Base-by-base conservation (phyloP, 2,329 filamentous ascomycete genomes). In the Xylaria polymorpha region DNA sequence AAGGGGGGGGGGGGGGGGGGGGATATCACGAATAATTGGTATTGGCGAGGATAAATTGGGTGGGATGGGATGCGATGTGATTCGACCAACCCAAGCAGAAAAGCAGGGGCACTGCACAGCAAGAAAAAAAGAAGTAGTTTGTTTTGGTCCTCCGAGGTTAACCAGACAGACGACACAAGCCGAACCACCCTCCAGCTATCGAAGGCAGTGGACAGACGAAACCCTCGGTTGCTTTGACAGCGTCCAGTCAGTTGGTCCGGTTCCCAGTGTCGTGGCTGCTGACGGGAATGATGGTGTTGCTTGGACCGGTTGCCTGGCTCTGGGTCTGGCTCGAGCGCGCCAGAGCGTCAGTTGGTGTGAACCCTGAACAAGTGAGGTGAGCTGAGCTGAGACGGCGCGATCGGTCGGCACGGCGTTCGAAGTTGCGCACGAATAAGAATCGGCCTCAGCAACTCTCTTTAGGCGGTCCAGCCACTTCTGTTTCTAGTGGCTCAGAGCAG, bases 371-470 rank as follows among this genome's bases (percentile, higher is more conserved):
- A 43, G 29, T 48, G 59, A 57, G 50, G 29, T 48, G 59, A 57
- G 50, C 51, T 44, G 50, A 65, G 57, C 20, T 57, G 35, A 29
- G 25, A 29, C 25, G 48, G 25, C 48, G 25, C 46, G 41, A 50
- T 63, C 22, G 61, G 46, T 63, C 56, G 32, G 25, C 35, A 41
- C 37, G 61, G 18, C 32, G 53, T 35, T 32, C 20, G 39, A 60
- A 15, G 20, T 12, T 64, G 64, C 64, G 64, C 61, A 50, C 64
- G 67, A 67, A 71, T 66, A 48, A 53, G 58, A 69, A 65, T 62
- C 25, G 41, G 29, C 22, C 29, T 56, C 20, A 29, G 22, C 22
- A 32, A 53, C 41, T 55, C n/a, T 51, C 50, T 53, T 61, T 53
- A 50, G 37, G 51, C 35, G 18, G 35, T 46, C 41, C 56, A 69